Evolutionary conservation across 2,329 filamentous ascomycete genomes (phyloP), one percentile per base, ranked within the genome.

Genomic region (Cordyceps cateniannulata): DNA sequence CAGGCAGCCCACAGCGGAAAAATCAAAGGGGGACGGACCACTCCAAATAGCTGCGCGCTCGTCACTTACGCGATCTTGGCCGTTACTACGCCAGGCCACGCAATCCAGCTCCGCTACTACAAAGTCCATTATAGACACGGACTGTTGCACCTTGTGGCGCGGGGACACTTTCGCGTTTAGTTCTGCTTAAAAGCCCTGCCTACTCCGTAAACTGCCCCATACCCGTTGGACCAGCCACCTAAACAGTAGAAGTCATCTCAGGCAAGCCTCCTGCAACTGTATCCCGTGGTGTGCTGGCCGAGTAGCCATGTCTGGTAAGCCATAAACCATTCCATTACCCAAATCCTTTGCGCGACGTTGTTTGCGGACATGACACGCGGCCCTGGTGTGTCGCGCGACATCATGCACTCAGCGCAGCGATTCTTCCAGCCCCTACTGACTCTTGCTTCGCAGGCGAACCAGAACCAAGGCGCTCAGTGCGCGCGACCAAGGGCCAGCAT

Each of bases 401-500:
- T 29, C 25, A 24, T 64, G 54, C 59, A 52, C 54, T 60, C 53
- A 65, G 67, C 69, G 66, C 69, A 24, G 9, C 22, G 12, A 38
- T 32, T 49, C 24, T 40, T 64, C 12, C 61, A 61, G 53, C 60
- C 52, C 60, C 49, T 55, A 52, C 62, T 63, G 57, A 63, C 56
- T 29, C 14, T 10, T 12, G 7, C 35, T 22, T 22, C 42, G 22
- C 67, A 75, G 73, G 73, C 72, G 81, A 85, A 75, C 74, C 77
- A 62, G 93, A 97, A 83, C 90, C 92, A 62, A 89, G 95, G 73
- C 90, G 95, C 72, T 99, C 95, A 48, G 93, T 95, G 66, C 89
- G 95, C 70, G 92, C 93, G 69, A 99, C 95, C 65, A 99, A 99
- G 73, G 95, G 95, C 72, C 93, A 97, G 69, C 92, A 98, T 75